Base-by-base conservation (phyloP, 139 green algal genomes). In the Chlamydomonas applanata region DNA sequence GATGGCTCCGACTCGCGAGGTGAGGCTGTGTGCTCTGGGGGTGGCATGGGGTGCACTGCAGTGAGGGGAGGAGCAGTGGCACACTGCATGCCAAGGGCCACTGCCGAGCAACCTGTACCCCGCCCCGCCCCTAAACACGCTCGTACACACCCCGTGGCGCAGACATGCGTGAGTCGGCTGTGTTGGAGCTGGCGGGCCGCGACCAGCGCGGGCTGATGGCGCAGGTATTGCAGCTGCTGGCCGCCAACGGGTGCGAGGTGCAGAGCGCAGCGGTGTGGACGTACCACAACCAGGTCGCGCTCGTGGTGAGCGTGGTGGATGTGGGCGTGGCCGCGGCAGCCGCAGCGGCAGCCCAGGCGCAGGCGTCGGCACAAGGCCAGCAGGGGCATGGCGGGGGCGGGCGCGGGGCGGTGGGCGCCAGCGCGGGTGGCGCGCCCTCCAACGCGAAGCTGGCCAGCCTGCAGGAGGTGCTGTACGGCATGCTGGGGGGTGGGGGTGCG, bases 161-260 rank as follows among this genome's bases (percentile, higher is more conserved):
- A 49, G 40, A 49, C 40, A 49, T 49, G 40, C 40, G 40, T 11
- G 40, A 49, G 40, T 7, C 11, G 30, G 95, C 92, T 9, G 91
- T 97, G 32, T 91, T 98, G 76, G 94, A 98, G 82, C 71, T 98
- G 33, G 78, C 93, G 19, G 95, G 94, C 0, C 61, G 76, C 3
- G 95, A 98, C 82, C 79, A 86, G 1, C 63, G 83, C 0, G 95
- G 95, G 32, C 79, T 98, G 60, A 84, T 98, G 53, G 88, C 88
- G 3, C 87, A 95, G 24, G 86, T 98, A 16, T 92, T 92, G 25
- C 75, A 91, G 59, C 83, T 97, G 56, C 84, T 98, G 19, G 90
- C 83, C 0, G 65, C 81, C 35, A 91, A 93, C 73, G 90, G 86
- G 29, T 97, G 93, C 72, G 90, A 97, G 69, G 90, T 98, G 20